Base-by-base conservation (phyloP, 75 land plant species). In the Pinus albicaulis region DNA sequence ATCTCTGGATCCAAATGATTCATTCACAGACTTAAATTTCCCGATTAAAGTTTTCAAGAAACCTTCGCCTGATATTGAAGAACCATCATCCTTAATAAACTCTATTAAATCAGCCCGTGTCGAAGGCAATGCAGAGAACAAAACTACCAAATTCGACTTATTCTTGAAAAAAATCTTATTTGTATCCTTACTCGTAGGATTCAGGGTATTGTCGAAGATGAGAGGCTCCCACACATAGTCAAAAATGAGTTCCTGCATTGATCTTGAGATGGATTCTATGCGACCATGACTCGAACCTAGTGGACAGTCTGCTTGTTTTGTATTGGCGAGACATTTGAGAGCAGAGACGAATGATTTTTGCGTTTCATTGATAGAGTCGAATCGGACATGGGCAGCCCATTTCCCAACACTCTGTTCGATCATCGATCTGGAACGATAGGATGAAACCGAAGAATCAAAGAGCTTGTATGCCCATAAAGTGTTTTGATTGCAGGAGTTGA, bases 381-480 rank as follows among this genome's bases (percentile, higher is more conserved):
- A 92, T 72, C 88, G 81, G 72, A 86, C 61, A 28, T 76, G 74
- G 31, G 75, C 6, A 20, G 89, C 75, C 20, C 79, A 73, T 17
- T 68, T 83, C 25, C 73, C 76, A 24, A 88, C 77, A 31, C 75
- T 80, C 70, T 71, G 65, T 15, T 69, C 81, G 62, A 87, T 62
- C 20, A 57, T 81, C 73, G 87, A 84, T 36, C 88, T 79, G 72
- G 88, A 90, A 24, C 82, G 85, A 44, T 86, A 73, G 14, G 92
- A 89, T 19, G 92, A 87, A 76, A 90, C 85, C 14, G 91, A 84
- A 28, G 98, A 94, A 78, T 86, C 89, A 76, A 92, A 91, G 69
- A 89, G 62, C 82, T 85, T 89, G 81, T 76, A 89, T 44, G 90
- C 80, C 87, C 83, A 91, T 61, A 90, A 36, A 31, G 34, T 56